Evolutionary conservation across 2,329 filamentous ascomycete genomes (phyloP).

Genomic region (Zasmidium angulare): DNA sequence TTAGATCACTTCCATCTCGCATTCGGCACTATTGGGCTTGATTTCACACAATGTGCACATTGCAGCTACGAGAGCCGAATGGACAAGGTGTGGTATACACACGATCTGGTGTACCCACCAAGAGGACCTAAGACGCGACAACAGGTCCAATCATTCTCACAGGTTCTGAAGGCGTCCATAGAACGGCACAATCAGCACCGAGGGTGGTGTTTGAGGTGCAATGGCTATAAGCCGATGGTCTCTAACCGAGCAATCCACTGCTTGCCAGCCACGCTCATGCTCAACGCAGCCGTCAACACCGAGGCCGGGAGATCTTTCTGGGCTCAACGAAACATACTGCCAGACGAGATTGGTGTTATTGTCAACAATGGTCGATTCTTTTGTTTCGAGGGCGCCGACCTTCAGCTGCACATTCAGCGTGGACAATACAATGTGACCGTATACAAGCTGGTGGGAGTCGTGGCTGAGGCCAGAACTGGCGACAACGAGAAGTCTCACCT

Average conservation of each 20-base stretch:
- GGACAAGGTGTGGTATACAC: conserved; percentile 75
- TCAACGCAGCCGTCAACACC: conserved; percentile 75
- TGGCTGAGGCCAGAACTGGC: conserved; percentile 83
- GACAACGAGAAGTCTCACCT: conserved; percentile 86
- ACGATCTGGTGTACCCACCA: conserved; percentile 79
- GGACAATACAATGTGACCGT: conserved; percentile 79
- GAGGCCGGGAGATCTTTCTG: conserved; percentile 77
- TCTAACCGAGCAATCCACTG: conserved; percentile 81
- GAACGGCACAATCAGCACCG: conserved; percentile 85
- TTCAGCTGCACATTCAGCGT: conserved; percentile 75
- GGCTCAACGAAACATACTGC: conserved; percentile 87
- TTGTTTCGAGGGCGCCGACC: conserved; percentile 89
- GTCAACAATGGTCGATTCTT: conserved; percentile 89
- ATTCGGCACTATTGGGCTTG: conserved; percentile 69
- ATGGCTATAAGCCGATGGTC: conserved; percentile 82
- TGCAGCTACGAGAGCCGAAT: conserved; percentile 84
- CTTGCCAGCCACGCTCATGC: conserved; percentile 80
- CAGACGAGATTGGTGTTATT: conserved; percentile 89
- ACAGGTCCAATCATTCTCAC: conserved; percentile 64
- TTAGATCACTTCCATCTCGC: conserved; percentile 66
- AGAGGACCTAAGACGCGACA: conserved; percentile 39
- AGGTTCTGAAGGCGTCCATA: conserved; percentile 87
- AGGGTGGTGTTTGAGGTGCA: conserved; percentile 91
- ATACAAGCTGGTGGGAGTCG: conserved; percentile 87
- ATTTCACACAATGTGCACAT: conserved; percentile 77